Conservation (phyloP, 2,329 filamentous ascomycete species). For the Fusarium nodosum region DNA sequence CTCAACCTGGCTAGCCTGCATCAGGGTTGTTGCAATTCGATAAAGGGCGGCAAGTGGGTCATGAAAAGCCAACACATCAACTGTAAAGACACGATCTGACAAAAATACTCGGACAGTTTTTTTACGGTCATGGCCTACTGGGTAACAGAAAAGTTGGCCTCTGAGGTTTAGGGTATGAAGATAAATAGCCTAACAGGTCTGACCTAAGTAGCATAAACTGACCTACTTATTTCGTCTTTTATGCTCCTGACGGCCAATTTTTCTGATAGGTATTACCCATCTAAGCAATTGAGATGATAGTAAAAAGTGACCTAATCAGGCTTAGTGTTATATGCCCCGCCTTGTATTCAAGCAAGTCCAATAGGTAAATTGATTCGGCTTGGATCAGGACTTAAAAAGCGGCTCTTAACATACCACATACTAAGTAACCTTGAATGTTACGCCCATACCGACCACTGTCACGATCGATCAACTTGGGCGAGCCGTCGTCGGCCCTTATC, state of each 20-base stretch:
- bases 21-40: constrained; percentile 27
- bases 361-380: too few species aligned
- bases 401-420: constrained; percentile 13
- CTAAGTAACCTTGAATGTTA: constrained; percentile 32
- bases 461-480: constrained; percentile 40
- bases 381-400: constrained; percentile 22
- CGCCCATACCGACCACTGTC: constrained; percentile 8
- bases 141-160: too few species aligned
- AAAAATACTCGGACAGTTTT: background rate
- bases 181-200: too few species aligned
- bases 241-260: too few species aligned
- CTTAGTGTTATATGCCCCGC: background rate
- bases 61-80: background rate
- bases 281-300: background rate
- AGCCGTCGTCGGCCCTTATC: constrained; percentile 44
- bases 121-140: too few species aligned
- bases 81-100: background rate
- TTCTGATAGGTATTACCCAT: too few species aligned
- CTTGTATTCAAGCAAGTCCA: background rate
- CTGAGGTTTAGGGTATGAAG: too few species aligned
- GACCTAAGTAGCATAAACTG: too few species aligned
- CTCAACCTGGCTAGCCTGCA: constrained; percentile 40
- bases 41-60: constrained; percentile 37
- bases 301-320: background rate
- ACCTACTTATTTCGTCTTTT: background rate